Evolutionary conservation across 805 yeast genomes (phyloP), one percentile per base, ranked within the genome.

Genomic region (Candida ovalis): DNA sequence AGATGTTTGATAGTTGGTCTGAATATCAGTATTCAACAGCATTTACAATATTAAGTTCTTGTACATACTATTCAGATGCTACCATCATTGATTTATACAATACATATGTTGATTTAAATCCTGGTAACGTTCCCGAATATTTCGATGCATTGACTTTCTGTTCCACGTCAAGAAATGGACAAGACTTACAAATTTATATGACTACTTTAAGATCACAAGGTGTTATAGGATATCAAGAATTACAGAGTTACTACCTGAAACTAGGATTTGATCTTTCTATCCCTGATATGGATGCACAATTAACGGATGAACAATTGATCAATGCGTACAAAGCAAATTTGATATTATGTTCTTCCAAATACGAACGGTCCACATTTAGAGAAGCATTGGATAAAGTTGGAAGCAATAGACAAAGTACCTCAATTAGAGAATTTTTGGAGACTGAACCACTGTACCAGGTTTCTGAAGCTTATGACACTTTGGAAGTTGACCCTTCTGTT

Each of bases 61-160:
- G 72, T 13, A 74, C 75, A 18, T 72, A 72, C 52, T 82, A 80
- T 58, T 56, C 70, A 23, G 85, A 81, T 51, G 69, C 72, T 17
- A 62, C 70, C 28, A 67, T 86, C 12, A 70, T 73, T 13, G 66
- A 67, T 18, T 71, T 79, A 36, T 86, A 76, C 58, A 71, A 75
- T 19, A 59, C 62, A 0, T 71, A 75, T 46, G 55, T 62, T 3
- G 44, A 51, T 0, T 48, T 70, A 43, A 88, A 84, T 59, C 73
- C 77, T 0, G 60, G 53, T 0, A 68, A 73, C 42, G 52, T 60
- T 1, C 81, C 86, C 0, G 62, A 68, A 30, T 84, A 82, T 54
- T 75, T 80, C 54, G 90, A 86, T 60, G 77, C 84, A 0, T 61
- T 86, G 30, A 68, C 64, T 6, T 74, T 66, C 36, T 68, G 84